Base-by-base conservation (phyloP, 2,329 filamentous ascomycete genomes). In the Epicoccum nigrum region DNA sequence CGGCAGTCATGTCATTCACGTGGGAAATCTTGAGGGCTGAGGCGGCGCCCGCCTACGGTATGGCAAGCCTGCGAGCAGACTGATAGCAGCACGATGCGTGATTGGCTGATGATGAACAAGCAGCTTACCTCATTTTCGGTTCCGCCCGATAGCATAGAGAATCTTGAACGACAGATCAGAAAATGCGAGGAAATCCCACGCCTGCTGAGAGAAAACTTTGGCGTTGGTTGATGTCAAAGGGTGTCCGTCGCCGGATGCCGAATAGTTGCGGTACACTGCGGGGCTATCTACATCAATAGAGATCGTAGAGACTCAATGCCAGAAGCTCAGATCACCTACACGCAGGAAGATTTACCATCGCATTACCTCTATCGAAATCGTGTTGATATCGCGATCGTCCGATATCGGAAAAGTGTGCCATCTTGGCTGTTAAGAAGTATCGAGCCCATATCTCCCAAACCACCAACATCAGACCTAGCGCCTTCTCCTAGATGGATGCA, bases 161-260 rank as follows among this genome's bases (percentile, higher is more conserved):
- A 20, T 35, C 40, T 44, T 46, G 7, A 7, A 43, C 32, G 35
- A 41, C n/a, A 17, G 28, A 50, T 13, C 21, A 53, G 34, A 51
- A 32, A 17, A 39, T 51, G 43, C 50, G 39, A 54, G 46, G 33
- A 53, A 58, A 64, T 63, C 63, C 62, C 60, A 62, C 66, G 43
- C 54, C 42, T 48, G 27, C 42, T 46, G 47, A n/a, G 41, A 32
- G 37, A 39, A 21, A 38, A 37, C 27, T 31, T 56, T 42, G 55
- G 63, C 63, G 67, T 61, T 60, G 60, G 55, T 49, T 54, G 55
- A 56, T 62, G 66, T 47, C 52, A 49, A 27, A 33, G 41, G 11
- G 28, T 42, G 38, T 42, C 52, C 27, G 54, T 67, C 66, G 68
- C 66, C 59, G 64, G 58, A 55, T 62, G 55, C 68, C 68, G 68